Conservation (phyloP, 2,329 filamentous ascomycete species). For the Penicillium sp. region DNA sequence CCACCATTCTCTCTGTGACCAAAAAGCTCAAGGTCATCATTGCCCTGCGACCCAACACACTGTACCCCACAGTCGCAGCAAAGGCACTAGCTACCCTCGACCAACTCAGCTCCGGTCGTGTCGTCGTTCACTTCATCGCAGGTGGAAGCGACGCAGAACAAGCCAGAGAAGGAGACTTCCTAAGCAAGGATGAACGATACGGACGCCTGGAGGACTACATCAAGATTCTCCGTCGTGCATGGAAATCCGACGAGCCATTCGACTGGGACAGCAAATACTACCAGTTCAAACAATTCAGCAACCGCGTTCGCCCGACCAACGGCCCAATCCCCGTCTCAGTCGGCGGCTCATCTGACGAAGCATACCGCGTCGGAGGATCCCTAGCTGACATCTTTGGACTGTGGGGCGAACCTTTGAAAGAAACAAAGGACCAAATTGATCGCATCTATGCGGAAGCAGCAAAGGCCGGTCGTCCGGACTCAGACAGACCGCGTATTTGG, state of each 20-base stretch:
- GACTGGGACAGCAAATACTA: constrained; percentile 63
- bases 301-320: constrained; percentile 53
- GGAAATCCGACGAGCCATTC: constrained; percentile 57
- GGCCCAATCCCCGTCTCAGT: constrained; percentile 58
- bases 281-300: constrained; percentile 58
- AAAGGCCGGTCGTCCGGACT: constrained; percentile 54
- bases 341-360: constrained; percentile 58
- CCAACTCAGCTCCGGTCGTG: constrained; percentile 57
- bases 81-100: constrained; percentile 62
- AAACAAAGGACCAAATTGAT: constrained; percentile 63
- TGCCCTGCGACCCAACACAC: constrained; percentile 59
- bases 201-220: constrained; percentile 61
- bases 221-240: constrained; percentile 58
- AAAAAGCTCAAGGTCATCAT: constrained; percentile 62
- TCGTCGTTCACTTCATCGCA: constrained; percentile 63
- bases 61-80: constrained; percentile 62
- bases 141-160: constrained; percentile 61
- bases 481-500: constrained; percentile 59
- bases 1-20: constrained; percentile 56
- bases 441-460: constrained; percentile 58
- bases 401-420: constrained; percentile 63
- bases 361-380: constrained; percentile 58
- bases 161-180: constrained; percentile 59
- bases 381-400: constrained; percentile 63
- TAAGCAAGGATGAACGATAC: constrained; percentile 58